These are phyloP conservation scores for Fraxinus latifolia DNA, from an alignment of 305 asterid species.

Conservation along the genomic window DNA sequence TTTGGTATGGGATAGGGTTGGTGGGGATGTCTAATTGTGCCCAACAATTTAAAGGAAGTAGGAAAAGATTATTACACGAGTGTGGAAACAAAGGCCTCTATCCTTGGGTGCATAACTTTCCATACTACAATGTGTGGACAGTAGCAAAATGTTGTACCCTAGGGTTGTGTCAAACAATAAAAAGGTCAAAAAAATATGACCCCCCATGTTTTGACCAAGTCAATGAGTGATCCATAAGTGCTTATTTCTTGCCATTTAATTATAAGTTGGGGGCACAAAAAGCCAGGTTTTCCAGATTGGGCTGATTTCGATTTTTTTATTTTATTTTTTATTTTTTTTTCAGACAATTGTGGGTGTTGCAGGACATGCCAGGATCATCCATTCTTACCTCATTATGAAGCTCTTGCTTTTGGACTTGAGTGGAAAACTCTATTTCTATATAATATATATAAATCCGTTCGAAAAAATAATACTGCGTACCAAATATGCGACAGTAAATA, in stretches of 20 bases:
- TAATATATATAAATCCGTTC: neutral
- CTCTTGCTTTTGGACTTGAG: neutral
- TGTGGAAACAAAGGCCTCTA: neutral
- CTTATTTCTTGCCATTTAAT: conserved; percentile 7
- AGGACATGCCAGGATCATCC: neutral
- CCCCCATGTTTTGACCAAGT: conserved; percentile 23
- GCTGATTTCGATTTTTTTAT: conserved; percentile 19
- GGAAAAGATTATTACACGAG: neutral
- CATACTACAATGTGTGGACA: neutral
- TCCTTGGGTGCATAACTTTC: neutral
- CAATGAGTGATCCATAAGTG: conserved; percentile 28
- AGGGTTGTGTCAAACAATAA: neutral
- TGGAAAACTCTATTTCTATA: neutral
- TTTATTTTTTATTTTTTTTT: neutral
- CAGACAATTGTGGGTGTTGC: conserved; percentile 10
- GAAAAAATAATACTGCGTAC: neutral
- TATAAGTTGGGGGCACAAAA: conserved; percentile 29
- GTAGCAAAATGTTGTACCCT: neutral
- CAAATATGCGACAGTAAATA: neutral
- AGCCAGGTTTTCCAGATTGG: conserved; percentile 41
- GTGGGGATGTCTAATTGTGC: neutral
- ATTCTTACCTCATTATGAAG: neutral
- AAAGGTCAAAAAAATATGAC: neutral
- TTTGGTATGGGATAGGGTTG: neutral
- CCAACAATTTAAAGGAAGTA: neutral